phyloP scores from a whole-genome alignment of 2,329 filamentous ascomycete species.

The Aspergillus persii region DNA sequence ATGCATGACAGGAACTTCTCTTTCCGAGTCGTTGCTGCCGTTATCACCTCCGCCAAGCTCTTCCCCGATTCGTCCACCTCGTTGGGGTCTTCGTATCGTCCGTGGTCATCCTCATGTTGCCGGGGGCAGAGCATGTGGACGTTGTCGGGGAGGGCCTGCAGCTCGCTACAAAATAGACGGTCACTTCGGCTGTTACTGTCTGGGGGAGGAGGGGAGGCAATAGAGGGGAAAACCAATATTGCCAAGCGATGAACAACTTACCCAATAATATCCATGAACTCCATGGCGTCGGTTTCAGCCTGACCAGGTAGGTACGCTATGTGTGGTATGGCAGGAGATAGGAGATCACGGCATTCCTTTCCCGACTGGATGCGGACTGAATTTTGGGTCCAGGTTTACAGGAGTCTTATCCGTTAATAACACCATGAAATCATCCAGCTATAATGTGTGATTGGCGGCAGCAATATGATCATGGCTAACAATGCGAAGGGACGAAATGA shows the following conservation, averaged over 20 bases:
- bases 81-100: conserved; percentile 60
- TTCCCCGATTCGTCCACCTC: conserved; percentile 48
- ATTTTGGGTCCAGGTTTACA: background rate
- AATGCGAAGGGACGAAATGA: conserved; percentile 2
- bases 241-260: conserved; percentile 25
- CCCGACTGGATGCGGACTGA: conserved; percentile 1
- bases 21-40: conserved; percentile 56
- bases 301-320: background rate
- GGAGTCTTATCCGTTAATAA: background rate
- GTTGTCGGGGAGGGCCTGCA: conserved; percentile 45
- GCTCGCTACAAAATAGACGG: conserved; percentile 31
- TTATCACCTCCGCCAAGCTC: conserved; percentile 45
- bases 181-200: conserved; percentile 11
- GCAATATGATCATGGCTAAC: conserved; percentile 16
- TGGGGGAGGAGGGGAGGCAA: background rate
- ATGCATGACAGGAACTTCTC: conserved; percentile 66
- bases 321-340: conserved; percentile 5
- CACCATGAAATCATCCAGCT: background rate
- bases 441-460: background rate
- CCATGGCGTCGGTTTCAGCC: conserved; percentile 26
- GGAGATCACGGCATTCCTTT: conserved; percentile 19
- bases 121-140: conserved; percentile 69
- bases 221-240: background rate
- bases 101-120: conserved; percentile 59
- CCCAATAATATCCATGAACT: conserved; percentile 44